These are phyloP conservation scores for Aspergillus ustus DNA, from an alignment of 2,329 filamentous ascomycete species.

Conservation along the genomic window DNA sequence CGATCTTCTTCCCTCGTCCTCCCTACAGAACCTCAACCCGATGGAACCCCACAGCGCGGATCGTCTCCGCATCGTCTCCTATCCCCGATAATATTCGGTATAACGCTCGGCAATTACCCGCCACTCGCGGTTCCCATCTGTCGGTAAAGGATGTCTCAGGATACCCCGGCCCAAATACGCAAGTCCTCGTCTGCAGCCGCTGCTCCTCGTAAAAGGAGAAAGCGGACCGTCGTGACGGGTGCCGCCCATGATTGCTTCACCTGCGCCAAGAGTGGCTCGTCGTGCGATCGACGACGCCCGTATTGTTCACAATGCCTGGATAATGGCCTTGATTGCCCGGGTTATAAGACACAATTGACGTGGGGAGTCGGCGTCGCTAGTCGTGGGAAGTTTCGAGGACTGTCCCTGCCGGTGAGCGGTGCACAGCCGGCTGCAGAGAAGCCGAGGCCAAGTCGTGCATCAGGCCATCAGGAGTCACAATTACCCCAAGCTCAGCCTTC, in stretches of 20 bases:
- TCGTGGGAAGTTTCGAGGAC: conserved; percentile 87
- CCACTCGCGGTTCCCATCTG: neutral
- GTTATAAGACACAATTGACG: conserved; percentile 94
- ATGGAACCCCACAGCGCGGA: conserved; percentile 28
- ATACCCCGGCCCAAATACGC: conserved; percentile 31
- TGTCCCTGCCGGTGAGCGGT: conserved; percentile 71
- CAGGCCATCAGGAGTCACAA: neutral
- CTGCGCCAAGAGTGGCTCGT: conserved; percentile 79
- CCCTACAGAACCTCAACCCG: neutral
- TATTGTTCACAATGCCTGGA: conserved; percentile 96
- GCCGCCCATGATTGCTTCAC: conserved; percentile 95
- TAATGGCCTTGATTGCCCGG: conserved; percentile 87
- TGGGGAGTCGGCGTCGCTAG: conserved; percentile 97
- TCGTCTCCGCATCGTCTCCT: conserved; percentile 22
- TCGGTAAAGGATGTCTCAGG: conserved; percentile 25
- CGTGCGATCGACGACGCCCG: conserved; percentile 88
- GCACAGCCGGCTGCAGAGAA: conserved; percentile 40
- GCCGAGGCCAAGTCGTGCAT: conserved; percentile 18
- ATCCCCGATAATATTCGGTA: conserved; percentile 9
- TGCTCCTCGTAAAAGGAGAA: conserved; percentile 69
- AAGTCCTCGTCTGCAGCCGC: conserved; percentile 30
- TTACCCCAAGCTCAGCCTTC: neutral
- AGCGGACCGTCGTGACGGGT: conserved; percentile 84
- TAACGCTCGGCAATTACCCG: neutral
- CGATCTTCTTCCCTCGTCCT: neutral